Base-by-base conservation (phyloP, 495 filamentous ascomycete species). In the Xylaria curta region DNA sequence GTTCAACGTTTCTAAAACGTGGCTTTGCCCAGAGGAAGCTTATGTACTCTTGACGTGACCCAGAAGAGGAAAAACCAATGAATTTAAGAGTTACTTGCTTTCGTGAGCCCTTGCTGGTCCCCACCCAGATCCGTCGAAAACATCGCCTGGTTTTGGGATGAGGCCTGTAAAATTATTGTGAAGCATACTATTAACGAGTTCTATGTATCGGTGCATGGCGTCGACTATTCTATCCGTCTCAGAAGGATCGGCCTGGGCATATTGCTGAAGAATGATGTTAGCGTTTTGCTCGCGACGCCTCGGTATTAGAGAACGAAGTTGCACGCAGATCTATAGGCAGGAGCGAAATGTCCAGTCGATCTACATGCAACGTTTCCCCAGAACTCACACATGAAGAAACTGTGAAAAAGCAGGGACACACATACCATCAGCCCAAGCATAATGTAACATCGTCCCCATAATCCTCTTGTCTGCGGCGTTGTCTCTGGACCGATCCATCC, bases 401-500 rank as follows among this genome's bases (percentile, higher is more conserved):
- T 21, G 12, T 44, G 33, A 46, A 8, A 6, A 28, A 13, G 10
- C 9, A 6, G 36, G 19, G 40, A 26, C 19, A n/a, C 2, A 73
- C 74, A 8, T 72, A 79, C 78, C 78, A 81, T 86, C 38, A 89
- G 67, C n/a, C 87, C 88, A 24, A 90, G 78, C 59, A 87, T 83
- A 17, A 89, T 76, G 44, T 85, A 82, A 66, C 81, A 87, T 31
- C 87, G 81, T 17, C 81, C 88, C 89, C 88, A 90, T 64, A 90
- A 77, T 46, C 85, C 82, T 68, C 88, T 79, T 6, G 80, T 76
- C 19, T 80, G 72, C 17, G 74, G 70, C 3, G 71, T 81, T 0
- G 81, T 86, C 78, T 91, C 89, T 0, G 87, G 87, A 2, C 89
- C 88, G 40, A 91, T 74, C 89, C 89, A 91, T 15, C 89, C 89